Evolutionary conservation across 306 rosid species (phyloP), one percentile per base, ranked within the genome.

Genomic region (Neltuma alba): DNA sequence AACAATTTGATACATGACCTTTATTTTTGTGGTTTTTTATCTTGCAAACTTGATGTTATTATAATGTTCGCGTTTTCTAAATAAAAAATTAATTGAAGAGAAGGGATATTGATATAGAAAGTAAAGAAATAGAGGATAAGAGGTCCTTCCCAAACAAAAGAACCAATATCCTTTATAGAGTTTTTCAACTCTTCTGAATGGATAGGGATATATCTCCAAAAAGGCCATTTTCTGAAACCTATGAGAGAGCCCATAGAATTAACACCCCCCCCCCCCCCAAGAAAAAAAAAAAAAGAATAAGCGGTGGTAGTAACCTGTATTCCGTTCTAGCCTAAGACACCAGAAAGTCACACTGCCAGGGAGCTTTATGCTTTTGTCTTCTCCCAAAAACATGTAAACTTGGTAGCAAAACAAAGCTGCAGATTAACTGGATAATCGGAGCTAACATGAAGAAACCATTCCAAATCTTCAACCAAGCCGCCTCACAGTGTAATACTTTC

Each of bases 1-100:
- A 41, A 41, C 61, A 38, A 52, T 66, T 20, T 77, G 62, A 34
- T 77, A 78, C 81, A 52, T 45, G 81, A 73, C 76, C 42, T 85
- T 66, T 37, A 45, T 64, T 74, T 27, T 65, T 30, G 23, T 80
- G 65, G 70, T 69, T 47, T 18, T 63, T 74, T 28, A 42, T 83
- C 28, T 60, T 72, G 9, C 63, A 73, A 74, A 66, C 76, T 54
- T 77, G 37, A 34, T 30, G 50, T 77, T 64, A 34, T 31, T n/a
- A 61, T 73, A 34, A 7, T 68, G 70, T 40, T 37, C 33, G 2
- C 16, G 1, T 12, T 62, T 57, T 55, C 12, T 25, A 10, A 57
- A 3, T 21, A 23, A 25, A 25, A 57, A 57, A 4, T 25, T 57
- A 57, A 9, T 57, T 4, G 8, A 57, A 57, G 18, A 4, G 64